Percentiles rank a stretch among this genome's conserved stretches.
Evolutionary conservation across 805 yeast genomes (phyloP).

Genomic region (Naumovozyma castellii): DNA sequence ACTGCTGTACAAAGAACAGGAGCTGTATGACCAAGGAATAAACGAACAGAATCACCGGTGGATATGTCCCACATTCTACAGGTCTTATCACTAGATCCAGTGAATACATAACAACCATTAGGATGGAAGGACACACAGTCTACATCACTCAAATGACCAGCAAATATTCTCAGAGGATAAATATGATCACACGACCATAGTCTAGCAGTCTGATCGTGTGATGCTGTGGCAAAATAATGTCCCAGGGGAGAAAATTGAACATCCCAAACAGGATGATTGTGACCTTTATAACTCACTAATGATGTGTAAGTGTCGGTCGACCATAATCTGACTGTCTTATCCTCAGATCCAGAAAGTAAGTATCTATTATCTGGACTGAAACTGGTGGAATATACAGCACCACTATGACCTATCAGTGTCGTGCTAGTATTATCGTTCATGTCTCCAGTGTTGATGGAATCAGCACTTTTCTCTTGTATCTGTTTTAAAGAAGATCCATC

Average conservation of each 20-base stretch:
- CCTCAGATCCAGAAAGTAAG: conserved; percentile 77
- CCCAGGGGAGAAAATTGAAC: conserved; percentile 91
- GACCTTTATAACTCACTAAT: conserved; percentile 91
- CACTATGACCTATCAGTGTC: conserved; percentile 78
- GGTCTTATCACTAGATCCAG: conserved; percentile 93
- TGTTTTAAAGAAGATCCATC: conserved; percentile 78
- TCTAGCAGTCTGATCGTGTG: conserved; percentile 95
- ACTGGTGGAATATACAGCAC: conserved; percentile 82
- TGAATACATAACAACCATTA: conserved; percentile 84
- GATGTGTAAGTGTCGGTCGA: conserved; percentile 84
- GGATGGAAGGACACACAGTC: conserved; percentile 95
- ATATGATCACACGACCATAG: conserved; percentile 98
- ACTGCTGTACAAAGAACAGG: conserved; percentile 79
- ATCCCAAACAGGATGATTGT: conserved; percentile 95
- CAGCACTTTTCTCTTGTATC: conserved; percentile 44
- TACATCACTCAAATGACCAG: conserved; percentile 95
- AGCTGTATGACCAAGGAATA: conserved; percentile 88
- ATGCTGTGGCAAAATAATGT: conserved; percentile 95
- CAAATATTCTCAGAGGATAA: conserved; percentile 89
- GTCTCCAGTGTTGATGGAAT: conserved; percentile 32
- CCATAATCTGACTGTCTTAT: conserved; percentile 88
- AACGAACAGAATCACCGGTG: conserved; percentile 79
- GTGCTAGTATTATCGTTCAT: conserved; percentile 19
- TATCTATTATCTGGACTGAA: conserved; percentile 86
- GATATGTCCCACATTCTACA: conserved; percentile 97